Evolutionary conservation across 306 rosid species (phyloP), one percentile per base, ranked within the genome.

Genomic region (Ormosia emarginata): DNA sequence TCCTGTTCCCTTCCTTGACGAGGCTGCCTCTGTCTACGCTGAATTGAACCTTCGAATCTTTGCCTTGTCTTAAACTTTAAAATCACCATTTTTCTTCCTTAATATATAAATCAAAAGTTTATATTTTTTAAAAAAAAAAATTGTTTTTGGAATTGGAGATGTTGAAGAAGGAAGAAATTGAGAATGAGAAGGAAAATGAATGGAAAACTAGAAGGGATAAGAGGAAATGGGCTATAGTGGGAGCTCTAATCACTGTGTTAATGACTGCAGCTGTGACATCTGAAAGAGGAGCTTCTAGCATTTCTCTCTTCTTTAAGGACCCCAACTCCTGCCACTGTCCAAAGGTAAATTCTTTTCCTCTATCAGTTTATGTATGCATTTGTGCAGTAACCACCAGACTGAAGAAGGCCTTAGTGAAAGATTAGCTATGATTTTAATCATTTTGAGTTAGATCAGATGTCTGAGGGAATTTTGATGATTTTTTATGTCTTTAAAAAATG

Each of bases 181-280:
- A 67, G 81, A 49, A n/a, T 33, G 40, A 11, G 30, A 80, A 40
- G 57, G 82, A 78, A 68, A 47, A 17, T 50, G 34, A 67, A 34
- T 81, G 14, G 74, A 67, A 79, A 86, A 55, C 8, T 15, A 55
- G 61, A 55, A 18, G 11, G 29, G 10, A 17, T 32, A 29, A 8
- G 14, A 58, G n/a, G 37, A 62, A 62, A 62, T 88, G 94, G 88
- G 68, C 79, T 84, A 68, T 36, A 13, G 77, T 85, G 57, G 92
- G 92, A 10, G 87, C 92, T 74, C 50, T 90, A 40, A 62, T 87
- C 77, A 82, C 71, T 41, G 12, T 90, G 17, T 70, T 86, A 49
- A 33, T 88, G 12, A 92, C 92, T 29, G 55, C 79, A 29, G 89
- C 90, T n/a, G 4, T 90, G 81, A 77, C 89, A 41, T 82, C 73